Base-by-base conservation (phyloP, 2,329 filamentous ascomycete genomes). In the Fusarium paranaense region DNA sequence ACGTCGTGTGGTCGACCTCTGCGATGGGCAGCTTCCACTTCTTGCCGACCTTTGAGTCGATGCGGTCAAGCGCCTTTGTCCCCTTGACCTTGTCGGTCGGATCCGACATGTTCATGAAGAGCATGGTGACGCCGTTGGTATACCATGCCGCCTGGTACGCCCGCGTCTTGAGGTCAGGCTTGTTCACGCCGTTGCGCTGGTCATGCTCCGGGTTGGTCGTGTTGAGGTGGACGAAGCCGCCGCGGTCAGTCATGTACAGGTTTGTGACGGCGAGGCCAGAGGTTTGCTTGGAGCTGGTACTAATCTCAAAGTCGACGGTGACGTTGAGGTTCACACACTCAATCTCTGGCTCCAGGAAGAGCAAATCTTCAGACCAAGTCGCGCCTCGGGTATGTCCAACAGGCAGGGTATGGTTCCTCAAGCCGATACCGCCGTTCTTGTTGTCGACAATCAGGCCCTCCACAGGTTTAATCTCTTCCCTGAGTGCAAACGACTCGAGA, bases 261-360 rank as follows among this genome's bases (percentile, higher is more conserved):
- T 73, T 70, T 7, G 66, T 65, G 20, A 73, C 32, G 32, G 64
- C 47, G 8, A 74, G 62, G 7, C 65, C 61, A 18, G 52, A 61
- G 14, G 37, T 40, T 5, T 27, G 35, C 7, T 66, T 58, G 4
- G 65, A 60, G 54, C 56, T 66, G 32, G 66, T 69, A 25, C 56
- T 73, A 11, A 84, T 80, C 11, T 68, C 72, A 63, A 84, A 86
- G 35, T 86, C 84, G 6, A 87, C 61, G 0, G 85, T 86, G 4
- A 84, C 68, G 66, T 86, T 86, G 2, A 80, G 83, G 60, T 85
- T 78, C 7, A 87, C 83, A 66, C 86, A 87, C 6, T 78, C 74
- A 0, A 84, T 83, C 27, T 85, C 82, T 0, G 86, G 86, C 68
- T 86, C 82, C 13, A 87, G 70, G 70, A 86, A 88, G 0, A 88